Evolutionary conservation across 257 asterid genomes (phyloP), one percentile per base, ranked within the genome.

Genomic region (Coffea eugenioides): DNA sequence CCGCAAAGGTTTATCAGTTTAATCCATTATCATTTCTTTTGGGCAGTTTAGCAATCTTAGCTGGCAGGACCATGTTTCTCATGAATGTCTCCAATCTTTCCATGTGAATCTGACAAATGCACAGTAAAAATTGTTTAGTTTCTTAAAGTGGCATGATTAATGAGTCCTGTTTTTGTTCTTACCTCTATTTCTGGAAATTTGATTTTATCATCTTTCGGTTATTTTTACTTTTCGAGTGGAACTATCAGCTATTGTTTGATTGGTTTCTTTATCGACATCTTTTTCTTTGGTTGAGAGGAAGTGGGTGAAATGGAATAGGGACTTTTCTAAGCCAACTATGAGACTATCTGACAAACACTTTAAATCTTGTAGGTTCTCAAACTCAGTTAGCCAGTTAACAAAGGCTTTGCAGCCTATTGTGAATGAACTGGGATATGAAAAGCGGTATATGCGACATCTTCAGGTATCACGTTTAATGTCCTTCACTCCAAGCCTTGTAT

Each of bases 381-480:
- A 82, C 73, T 68, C 86, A 62, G 75, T 83, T 59, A 21, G 57
- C 36, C 80, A 80, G 45, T 20, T 82, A 74, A 82, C 78, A 45
- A 84, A 81, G 62, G 77, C 80, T 64, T 65, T 49, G 43, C 43
- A 39, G 43, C 76, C 86, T 4, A 57, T 76, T 48, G 57, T 73
- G 14, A 69, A 77, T 76, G 84, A 79, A 13, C 59, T 79, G 57
- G 88, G 88, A 77, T 59, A 82, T 57, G 31, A 67, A 61, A 85
- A 80, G 70, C 79, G 78, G 74, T 77, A 80, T 61, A 73, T 77
- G 13, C 88, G 80, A n/a, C 51, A 79, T 73, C 84, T 82, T 39
- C 86, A 85, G 88, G 88, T 85, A 80, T 8, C 69, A 36, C 9
- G 34, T 2, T 52, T 68, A 31, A 25, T 64, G 9, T 18, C 16